A percentile compares a stretch with the other conserved stretches of the same genome.
phyloP scores from a whole-genome alignment of 768 basidiomycete species.

The Ramaria sp. region DNA sequence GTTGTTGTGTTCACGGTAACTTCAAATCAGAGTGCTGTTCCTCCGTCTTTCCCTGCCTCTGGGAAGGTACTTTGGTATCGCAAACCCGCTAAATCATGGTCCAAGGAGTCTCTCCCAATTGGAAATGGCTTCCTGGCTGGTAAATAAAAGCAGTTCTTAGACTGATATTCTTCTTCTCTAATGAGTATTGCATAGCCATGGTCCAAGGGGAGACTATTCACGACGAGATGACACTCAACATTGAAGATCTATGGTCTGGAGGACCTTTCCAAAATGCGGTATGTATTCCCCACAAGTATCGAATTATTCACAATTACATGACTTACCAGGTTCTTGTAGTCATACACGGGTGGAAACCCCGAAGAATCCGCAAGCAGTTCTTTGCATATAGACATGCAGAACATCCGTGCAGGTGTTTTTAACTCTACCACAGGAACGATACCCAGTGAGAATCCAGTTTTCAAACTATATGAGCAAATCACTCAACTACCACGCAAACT shows the following conservation, averaged over 20 bases:
- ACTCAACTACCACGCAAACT: not conserved
- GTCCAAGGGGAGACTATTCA: slow-evolving; percentile 47
- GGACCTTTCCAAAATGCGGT: slow-evolving; percentile 61
- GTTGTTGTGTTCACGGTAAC: not conserved
- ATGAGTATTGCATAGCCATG: slow-evolving; percentile 35
- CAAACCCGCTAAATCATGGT: slow-evolving; percentile 39
- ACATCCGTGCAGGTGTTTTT: slow-evolving; percentile 47
- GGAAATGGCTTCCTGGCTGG: slow-evolving; percentile 55
- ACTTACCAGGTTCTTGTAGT: slow-evolving; percentile 21
- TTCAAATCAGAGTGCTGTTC: slow-evolving; percentile 11
- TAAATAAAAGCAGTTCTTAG: not conserved
- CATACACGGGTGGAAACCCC: slow-evolving; percentile 65
- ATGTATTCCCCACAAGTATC: slow-evolving; percentile 11
- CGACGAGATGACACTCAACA: slow-evolving; percentile 58
- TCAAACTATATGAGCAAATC: not conserved
- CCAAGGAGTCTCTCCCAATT: slow-evolving; percentile 50
- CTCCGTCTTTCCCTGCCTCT: slow-evolving; percentile 47
- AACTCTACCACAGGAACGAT: slow-evolving; percentile 47
- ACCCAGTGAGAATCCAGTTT: slow-evolving; percentile 27
- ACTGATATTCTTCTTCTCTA: not conserved
- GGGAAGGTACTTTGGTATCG: slow-evolving; percentile 74
- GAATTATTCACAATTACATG: not conserved
- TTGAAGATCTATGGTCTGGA: slow-evolving; percentile 69
- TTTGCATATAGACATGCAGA: slow-evolving; percentile 39
- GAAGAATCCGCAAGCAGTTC: slow-evolving; percentile 29